These are phyloP conservation scores for Rhododendron molle DNA, from an alignment of 148 eudicot genomes.

Conservation along the genomic window DNA sequence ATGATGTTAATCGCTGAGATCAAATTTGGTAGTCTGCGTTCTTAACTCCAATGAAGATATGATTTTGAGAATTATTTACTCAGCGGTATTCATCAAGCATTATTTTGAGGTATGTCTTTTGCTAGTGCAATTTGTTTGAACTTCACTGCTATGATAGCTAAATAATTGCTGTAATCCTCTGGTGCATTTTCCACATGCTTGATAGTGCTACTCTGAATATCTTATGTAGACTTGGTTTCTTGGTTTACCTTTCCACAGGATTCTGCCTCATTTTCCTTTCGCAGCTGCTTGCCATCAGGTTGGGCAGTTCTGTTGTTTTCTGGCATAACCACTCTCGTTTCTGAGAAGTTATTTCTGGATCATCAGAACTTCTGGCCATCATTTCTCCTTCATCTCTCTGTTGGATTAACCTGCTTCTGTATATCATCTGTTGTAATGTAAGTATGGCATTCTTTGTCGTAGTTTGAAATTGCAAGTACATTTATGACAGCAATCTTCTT, in stretches of 20 bases:
- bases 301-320: constrained; percentile 62
- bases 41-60: constrained; percentile 73
- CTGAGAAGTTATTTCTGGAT: constrained; percentile 73
- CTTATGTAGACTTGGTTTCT: not conserved
- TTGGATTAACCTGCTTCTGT: constrained; percentile 71
- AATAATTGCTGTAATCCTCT: not conserved
- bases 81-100: constrained; percentile 71
- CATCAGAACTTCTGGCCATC: constrained; percentile 65
- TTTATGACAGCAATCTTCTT: not conserved
- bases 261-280: constrained; percentile 71
- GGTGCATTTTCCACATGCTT: not conserved
- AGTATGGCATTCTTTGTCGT: constrained; percentile 16
- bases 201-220: not conserved
- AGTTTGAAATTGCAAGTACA: not conserved
- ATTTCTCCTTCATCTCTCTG: constrained; percentile 60
- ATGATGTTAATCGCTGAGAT: not conserved
- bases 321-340: constrained; percentile 48
- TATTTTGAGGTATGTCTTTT: constrained; percentile 68
- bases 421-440: constrained; percentile 67
- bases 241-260: constrained; percentile 38
- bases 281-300: constrained; percentile 83
- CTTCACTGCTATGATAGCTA: not conserved
- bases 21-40: constrained; percentile 9
- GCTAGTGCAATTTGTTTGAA: not conserved
- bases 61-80: constrained; percentile 74